phyloP scores from a whole-genome alignment of 495 filamentous ascomycete genomes.

The Hypoxylon lienhwacheense region DNA sequence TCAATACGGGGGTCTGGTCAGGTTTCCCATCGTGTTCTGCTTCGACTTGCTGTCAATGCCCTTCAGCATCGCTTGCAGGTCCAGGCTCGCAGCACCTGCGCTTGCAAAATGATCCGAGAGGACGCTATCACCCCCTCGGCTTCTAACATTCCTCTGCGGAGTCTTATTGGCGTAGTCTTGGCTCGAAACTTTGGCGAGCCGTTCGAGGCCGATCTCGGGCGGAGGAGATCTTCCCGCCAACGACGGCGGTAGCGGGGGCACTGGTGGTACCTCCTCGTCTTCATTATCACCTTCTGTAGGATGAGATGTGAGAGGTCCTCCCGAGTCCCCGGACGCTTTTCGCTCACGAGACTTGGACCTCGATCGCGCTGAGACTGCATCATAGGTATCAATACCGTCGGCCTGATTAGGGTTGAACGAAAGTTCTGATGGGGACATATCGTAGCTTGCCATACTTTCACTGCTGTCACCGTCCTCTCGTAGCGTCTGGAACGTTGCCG shows the following conservation, averaged over 20 bases:
- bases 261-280: conserved; percentile 43
- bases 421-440: conserved; percentile 55
- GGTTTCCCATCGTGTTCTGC: conserved; percentile 44
- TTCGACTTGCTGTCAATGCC: conserved; percentile 51
- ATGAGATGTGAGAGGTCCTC: conserved; percentile 54
- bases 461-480: conserved; percentile 51
- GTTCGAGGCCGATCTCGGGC: conserved; percentile 21
- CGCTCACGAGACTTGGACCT: conserved; percentile 44
- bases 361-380: conserved; percentile 25
- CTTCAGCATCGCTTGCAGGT: conserved; percentile 49
- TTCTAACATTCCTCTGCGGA: conserved; percentile 44
- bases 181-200: conserved; percentile 19
- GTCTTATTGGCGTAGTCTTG: conserved; percentile 41
- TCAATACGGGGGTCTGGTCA: conserved; percentile 51
- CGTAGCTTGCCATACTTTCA: conserved; percentile 62
- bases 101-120: conserved; percentile 40
- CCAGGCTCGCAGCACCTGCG: conserved; percentile 41
- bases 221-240: conserved; percentile 28
- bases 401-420: conserved; percentile 49
- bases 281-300: conserved; percentile 38
- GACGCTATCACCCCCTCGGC: conserved; percentile 42
- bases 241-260: conserved; percentile 45
- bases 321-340: conserved; percentile 36
- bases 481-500: conserved; percentile 40
- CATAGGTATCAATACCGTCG: conserved; percentile 20